phyloP scores from a whole-genome alignment of 2,329 filamentous ascomycete genomes.

The Penicillium sclerotigenum region DNA sequence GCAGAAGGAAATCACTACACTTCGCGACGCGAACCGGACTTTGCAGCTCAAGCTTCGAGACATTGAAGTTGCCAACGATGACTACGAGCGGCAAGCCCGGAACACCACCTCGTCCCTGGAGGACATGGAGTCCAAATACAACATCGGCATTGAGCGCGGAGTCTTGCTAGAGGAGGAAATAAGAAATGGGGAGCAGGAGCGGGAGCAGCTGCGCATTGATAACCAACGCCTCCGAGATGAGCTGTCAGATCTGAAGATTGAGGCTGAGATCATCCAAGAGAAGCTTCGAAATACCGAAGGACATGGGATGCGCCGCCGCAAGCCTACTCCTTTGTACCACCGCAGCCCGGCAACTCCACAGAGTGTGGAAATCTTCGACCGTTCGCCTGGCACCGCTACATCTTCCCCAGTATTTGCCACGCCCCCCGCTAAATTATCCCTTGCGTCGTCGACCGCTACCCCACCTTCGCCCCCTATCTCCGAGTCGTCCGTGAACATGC shows the following conservation, averaged over 20 bases:
- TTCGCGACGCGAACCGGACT: slow-evolving; percentile 79
- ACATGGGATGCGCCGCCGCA: slow-evolving; percentile 50
- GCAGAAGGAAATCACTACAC: slow-evolving; percentile 91
- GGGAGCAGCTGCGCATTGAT: slow-evolving; percentile 84
- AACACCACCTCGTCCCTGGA: slow-evolving; percentile 95
- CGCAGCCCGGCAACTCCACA: slow-evolving; percentile 53
- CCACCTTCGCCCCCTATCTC: slow-evolving; percentile 94
- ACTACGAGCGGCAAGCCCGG: slow-evolving; percentile 92
- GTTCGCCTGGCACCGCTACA: slow-evolving; percentile 74
- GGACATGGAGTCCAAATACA: slow-evolving; percentile 96
- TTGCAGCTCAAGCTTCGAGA: slow-evolving; percentile 83
- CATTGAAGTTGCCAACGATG: slow-evolving; percentile 96
- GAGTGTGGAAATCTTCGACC: slow-evolving; percentile 67
- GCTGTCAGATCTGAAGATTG: slow-evolving; percentile 87
- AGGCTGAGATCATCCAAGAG: slow-evolving; percentile 89
- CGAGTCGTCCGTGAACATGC: slow-evolving; percentile 67
- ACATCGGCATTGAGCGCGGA: slow-evolving; percentile 83
- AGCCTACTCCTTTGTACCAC: slow-evolving; percentile 50
- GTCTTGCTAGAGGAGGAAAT: slow-evolving; percentile 97
- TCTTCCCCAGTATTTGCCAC: slow-evolving; percentile 89
- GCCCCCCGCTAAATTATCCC: slow-evolving; percentile 69
- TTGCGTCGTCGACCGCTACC: slow-evolving; percentile 67
- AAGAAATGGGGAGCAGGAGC: slow-evolving; percentile 83
- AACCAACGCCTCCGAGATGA: slow-evolving; percentile 87
- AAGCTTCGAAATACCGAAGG: slow-evolving; percentile 74